phyloP scores from a whole-genome alignment of 441 rosid genomes.

The Hypseocharis bilobata region DNA sequence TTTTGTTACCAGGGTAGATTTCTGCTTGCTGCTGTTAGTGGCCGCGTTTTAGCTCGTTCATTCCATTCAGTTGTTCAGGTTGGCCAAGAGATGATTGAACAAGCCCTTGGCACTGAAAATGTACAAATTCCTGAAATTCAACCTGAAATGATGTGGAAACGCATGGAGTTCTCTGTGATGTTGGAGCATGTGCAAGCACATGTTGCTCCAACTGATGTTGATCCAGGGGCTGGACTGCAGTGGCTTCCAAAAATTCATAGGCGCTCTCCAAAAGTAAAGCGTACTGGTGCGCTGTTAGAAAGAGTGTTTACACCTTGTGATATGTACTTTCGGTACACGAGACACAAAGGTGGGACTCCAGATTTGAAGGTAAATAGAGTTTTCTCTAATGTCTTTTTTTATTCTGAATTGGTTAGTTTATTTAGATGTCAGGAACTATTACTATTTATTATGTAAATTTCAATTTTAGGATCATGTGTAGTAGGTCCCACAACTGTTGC shows the following conservation, averaged over 20 bases:
- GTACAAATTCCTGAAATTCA: constrained; percentile 54
- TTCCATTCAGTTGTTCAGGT: constrained; percentile 79
- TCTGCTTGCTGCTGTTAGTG: constrained; percentile 92
- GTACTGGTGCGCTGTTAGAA: constrained; percentile 94
- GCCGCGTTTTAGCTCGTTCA: constrained; percentile 84
- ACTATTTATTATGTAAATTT: neutral
- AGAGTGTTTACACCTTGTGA: constrained; percentile 96
- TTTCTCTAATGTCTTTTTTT: constrained; percentile 16
- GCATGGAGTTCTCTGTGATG: constrained; percentile 88
- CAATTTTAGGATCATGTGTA: neutral
- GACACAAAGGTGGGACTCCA: constrained; percentile 93
- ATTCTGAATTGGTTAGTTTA: constrained; percentile 9
- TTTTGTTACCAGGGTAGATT: constrained; percentile 79
- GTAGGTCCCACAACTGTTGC: neutral
- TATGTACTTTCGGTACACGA: constrained; percentile 85
- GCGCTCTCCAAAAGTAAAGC: constrained; percentile 84
- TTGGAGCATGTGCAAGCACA: constrained; percentile 97
- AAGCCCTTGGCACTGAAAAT: constrained; percentile 52
- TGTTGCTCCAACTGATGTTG: constrained; percentile 98
- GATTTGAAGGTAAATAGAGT: constrained; percentile 66
- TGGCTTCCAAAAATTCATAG: constrained; percentile 89
- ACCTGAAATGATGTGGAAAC: constrained; percentile 88
- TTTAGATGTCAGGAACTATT: constrained; percentile 10
- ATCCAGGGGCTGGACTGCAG: constrained; percentile 96
- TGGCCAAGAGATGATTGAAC: constrained; percentile 69